phyloP scores from a whole-genome alignment of 192 early-diverging fungal genomes.

The Mycoemilia scoparia region DNA sequence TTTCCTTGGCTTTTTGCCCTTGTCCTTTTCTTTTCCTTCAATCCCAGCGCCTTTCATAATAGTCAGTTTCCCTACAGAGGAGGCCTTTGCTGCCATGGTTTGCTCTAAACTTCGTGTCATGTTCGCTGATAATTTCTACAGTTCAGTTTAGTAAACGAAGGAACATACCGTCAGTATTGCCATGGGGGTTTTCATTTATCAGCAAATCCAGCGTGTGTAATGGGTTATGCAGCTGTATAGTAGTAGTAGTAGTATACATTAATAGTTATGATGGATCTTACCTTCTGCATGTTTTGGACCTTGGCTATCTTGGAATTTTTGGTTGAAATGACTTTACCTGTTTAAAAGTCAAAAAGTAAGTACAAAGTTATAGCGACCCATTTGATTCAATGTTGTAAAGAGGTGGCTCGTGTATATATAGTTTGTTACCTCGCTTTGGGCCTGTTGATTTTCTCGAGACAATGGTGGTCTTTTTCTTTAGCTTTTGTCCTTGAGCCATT shows the following conservation, averaged over 20 bases:
- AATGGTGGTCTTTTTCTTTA: conserved; percentile 13
- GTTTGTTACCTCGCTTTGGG: background rate
- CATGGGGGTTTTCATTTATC: too few species aligned
- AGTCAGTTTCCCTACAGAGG: conserved; percentile 45
- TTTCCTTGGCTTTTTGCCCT: too few species aligned
- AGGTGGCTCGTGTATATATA: background rate
- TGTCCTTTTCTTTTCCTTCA: too few species aligned
- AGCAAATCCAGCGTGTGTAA: too few species aligned
- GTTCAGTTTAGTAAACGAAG: too few species aligned
- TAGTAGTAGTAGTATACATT: too few species aligned
- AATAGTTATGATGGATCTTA: too few species aligned
- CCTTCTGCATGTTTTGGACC: conserved; percentile 16
- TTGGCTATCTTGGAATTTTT: conserved; percentile 12
- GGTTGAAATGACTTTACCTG: conserved; percentile 16
- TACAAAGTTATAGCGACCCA: too few species aligned
- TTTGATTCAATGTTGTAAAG: conserved; percentile 4
- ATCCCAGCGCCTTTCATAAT: conserved; percentile 43
- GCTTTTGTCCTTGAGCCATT: conserved; percentile 21
- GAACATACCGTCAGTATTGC: too few species aligned
- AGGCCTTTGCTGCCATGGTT: conserved; percentile 46
- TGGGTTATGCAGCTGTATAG: too few species aligned
- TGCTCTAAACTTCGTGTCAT: conserved; percentile 23
- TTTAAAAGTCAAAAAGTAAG: too few species aligned
- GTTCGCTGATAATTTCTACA: conserved; percentile 18
- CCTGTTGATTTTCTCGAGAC: conserved; percentile 7